A percentile compares a stretch with the other conserved stretches of the same genome.
These are phyloP conservation scores for Exophiala sideris DNA, from an alignment of 2,329 filamentous ascomycete species.

Conservation along the genomic window DNA sequence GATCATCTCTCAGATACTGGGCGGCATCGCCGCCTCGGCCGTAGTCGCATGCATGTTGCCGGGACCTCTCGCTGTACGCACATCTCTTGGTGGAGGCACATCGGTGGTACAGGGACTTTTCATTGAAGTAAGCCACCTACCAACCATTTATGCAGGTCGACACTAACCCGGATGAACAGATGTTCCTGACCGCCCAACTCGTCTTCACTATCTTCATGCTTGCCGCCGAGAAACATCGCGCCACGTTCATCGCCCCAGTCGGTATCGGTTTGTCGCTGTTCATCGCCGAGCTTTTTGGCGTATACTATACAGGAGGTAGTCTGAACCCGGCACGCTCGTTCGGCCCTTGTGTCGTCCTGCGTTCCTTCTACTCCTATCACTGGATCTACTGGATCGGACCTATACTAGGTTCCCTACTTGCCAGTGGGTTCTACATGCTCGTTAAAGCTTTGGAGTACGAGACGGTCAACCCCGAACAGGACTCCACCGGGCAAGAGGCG, in stretches of 20 bases:
- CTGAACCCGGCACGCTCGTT: slow-evolving; percentile 48
- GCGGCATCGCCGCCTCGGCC: slow-evolving; percentile 57
- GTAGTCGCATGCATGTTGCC: slow-evolving; percentile 58
- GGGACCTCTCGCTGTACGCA: slow-evolving; percentile 54
- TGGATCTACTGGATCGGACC: slow-evolving; percentile 52
- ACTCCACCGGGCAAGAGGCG: background rate
- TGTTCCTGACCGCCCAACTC: slow-evolving; percentile 62
- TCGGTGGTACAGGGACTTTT: slow-evolving; percentile 59
- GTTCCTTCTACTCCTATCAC: slow-evolving; percentile 44
- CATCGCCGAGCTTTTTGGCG: slow-evolving; percentile 51
- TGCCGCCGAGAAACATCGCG: slow-evolving; percentile 68
- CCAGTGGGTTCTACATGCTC: slow-evolving; percentile 21
- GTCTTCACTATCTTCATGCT: slow-evolving; percentile 66
- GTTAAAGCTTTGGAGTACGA: slow-evolving; percentile 19
- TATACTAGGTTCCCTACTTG: slow-evolving; percentile 30
- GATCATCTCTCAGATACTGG: slow-evolving; percentile 39
- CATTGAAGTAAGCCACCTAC: slow-evolving; percentile 50
- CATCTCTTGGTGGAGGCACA: slow-evolving; percentile 51
- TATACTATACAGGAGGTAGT: slow-evolving; percentile 47
- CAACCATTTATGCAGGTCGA: slow-evolving; percentile 27
- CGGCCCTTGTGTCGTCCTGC: slow-evolving; percentile 44
- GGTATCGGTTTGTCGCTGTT: slow-evolving; percentile 70
- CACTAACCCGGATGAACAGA: slow-evolving; percentile 35
- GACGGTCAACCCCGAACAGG: slow-evolving; percentile 19
- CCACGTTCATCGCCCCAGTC: slow-evolving; percentile 66